Evolutionary conservation across 192 early-diverging fungal genomes (phyloP).

Genomic region (Coemansia sp.): DNA sequence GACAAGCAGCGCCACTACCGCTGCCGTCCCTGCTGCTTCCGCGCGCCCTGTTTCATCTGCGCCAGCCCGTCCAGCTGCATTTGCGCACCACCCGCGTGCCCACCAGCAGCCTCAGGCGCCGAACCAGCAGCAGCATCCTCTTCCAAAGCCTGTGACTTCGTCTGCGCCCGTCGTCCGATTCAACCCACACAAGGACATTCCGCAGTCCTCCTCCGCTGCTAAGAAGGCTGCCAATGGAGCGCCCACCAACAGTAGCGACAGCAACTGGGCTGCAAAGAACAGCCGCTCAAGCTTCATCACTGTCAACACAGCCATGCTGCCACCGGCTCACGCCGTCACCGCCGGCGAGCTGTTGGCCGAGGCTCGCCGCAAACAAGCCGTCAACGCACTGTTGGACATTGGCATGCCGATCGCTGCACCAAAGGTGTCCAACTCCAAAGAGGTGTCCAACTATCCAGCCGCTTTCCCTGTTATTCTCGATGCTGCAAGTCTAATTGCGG

Average conservation of each 20-base stretch:
- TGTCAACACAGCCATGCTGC: conserved; percentile 39
- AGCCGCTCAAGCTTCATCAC: conserved; percentile 37
- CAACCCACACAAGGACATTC: conserved; percentile 50
- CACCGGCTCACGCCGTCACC: conserved; percentile 10
- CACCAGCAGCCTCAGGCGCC: conserved; percentile 2
- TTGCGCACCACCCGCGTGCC: neutral
- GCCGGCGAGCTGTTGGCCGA: conserved; percentile 23
- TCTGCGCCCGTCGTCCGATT: conserved; percentile 28
- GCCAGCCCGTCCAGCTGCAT: neutral
- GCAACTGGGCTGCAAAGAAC: conserved; percentile 47
- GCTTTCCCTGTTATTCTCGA: neutral
- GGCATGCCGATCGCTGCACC: conserved; percentile 1
- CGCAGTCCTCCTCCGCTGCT: conserved; percentile 22
- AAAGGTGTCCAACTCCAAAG: neutral
- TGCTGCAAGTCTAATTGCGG: conserved; percentile 18
- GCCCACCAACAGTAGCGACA: conserved; percentile 5
- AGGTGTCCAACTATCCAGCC: neutral
- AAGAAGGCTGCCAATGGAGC: conserved; percentile 13
- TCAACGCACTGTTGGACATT: conserved; percentile 40
- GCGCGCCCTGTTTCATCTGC: neutral
- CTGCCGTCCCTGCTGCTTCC: conserved; percentile 1
- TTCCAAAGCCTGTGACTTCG: neutral
- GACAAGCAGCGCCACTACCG: neutral
- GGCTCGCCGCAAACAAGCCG: conserved; percentile 24
- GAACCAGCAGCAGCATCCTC: neutral